Percentiles rank a stretch among this genome's conserved stretches.
These are phyloP conservation scores for Neofusicoccum laricinum DNA, from an alignment of 2,329 filamentous ascomycete species.

Conservation along the genomic window DNA sequence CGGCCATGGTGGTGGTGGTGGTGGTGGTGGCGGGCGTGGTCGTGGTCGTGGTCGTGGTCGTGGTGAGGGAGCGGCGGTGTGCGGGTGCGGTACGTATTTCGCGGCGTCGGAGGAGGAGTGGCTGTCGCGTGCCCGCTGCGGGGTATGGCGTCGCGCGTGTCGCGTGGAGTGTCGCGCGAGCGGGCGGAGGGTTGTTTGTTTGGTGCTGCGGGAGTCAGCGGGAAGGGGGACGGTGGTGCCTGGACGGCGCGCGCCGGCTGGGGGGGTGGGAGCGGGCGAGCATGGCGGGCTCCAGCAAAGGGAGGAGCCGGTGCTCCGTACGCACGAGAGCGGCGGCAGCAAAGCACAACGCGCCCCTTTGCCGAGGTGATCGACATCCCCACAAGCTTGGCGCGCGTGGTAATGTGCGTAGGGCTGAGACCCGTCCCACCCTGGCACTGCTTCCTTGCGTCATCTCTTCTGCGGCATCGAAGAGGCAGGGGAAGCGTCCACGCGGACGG, in stretches of 20 bases:
- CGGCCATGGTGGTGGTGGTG: background rate
- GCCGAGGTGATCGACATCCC: slow-evolving; percentile 1
- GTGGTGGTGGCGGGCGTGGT: background rate
- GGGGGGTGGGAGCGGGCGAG: background rate
- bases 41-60: background rate
- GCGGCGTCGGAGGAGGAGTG: background rate
- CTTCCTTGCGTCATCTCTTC: too few species aligned
- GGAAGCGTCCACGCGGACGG: too few species aligned
- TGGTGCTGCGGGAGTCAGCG: background rate
- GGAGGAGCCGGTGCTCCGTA: background rate
- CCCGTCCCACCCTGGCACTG: too few species aligned
- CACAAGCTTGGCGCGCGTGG: background rate
- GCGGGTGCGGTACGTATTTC: background rate
- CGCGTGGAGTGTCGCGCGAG: background rate
- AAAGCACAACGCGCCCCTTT: background rate
- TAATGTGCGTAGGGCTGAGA: background rate
- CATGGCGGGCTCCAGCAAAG: background rate
- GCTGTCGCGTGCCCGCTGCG: slow-evolving; percentile 1
- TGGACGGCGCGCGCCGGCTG: background rate
- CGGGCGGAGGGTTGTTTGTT: too few species aligned
- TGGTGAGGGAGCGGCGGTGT: too few species aligned
- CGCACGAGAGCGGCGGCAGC: slow-evolving; percentile 1
- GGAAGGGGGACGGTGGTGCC: background rate
- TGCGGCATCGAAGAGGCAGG: too few species aligned
- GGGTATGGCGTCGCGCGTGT: background rate